phyloP scores from a whole-genome alignment of 345 rosid genomes.

The Eucalyptus cladocalyx region DNA sequence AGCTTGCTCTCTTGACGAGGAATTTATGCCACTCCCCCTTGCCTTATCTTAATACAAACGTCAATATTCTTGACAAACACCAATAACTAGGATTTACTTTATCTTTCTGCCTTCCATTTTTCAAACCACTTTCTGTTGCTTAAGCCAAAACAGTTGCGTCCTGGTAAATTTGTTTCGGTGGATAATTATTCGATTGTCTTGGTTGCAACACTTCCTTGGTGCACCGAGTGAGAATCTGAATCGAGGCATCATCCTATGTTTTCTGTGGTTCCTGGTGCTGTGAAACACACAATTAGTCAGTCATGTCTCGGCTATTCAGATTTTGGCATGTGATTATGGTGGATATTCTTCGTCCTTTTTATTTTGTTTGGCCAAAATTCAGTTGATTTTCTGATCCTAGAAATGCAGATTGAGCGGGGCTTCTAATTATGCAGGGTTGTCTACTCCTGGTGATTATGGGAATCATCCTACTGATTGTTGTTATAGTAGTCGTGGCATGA shows the following conservation, averaged over 20 bases:
- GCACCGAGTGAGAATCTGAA: not conserved
- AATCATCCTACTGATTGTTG: conserved; percentile 64
- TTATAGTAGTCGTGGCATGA: conserved; percentile 53
- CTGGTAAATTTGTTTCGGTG: not conserved
- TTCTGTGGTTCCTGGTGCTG: not conserved
- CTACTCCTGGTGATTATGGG: conserved; percentile 87
- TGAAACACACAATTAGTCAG: not conserved
- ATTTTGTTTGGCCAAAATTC: not conserved
- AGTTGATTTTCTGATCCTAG: not conserved
- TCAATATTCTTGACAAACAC: not conserved
- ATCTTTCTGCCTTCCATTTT: not conserved
- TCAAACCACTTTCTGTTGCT: not conserved
- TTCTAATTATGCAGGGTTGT: conserved; percentile 41
- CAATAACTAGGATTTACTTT: not conserved
- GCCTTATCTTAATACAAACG: not conserved
- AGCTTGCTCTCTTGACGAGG: not conserved
- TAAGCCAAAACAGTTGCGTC: not conserved
- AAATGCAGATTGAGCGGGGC: not conserved
- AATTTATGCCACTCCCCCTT: not conserved
- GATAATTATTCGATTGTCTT: not conserved
- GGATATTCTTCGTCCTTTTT: not conserved
- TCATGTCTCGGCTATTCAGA: not conserved
- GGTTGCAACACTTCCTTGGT: not conserved
- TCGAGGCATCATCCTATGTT: not conserved
- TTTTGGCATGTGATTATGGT: not conserved